Evolutionary conservation across 371 early-diverging fungal species (phyloP).

Genomic region (Lichtheimia hyalospora): DNA sequence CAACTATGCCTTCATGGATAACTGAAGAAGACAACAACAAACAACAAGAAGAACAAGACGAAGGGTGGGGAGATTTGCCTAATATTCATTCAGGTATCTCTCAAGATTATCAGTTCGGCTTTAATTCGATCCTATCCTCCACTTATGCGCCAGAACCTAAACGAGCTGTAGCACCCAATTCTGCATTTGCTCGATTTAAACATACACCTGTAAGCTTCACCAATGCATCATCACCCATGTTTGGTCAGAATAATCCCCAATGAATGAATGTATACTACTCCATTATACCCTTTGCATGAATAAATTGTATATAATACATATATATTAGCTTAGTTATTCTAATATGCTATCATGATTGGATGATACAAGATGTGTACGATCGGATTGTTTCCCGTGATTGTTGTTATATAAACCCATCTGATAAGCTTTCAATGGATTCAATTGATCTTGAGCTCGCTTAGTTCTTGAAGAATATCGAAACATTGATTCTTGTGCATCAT

Average conservation of each 20-base stretch:
- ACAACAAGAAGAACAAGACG: not conserved
- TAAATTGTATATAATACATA: not conserved
- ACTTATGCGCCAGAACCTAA: not conserved
- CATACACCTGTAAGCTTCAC: not conserved
- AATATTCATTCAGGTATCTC: not conserved
- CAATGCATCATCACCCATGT: not conserved
- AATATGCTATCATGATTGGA: not conserved
- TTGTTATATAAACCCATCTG: constrained; percentile 5
- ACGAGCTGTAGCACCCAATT: not conserved
- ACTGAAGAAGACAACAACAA: not conserved
- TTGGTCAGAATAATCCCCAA: not conserved
- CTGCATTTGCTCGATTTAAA: not conserved
- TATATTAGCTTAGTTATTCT: not conserved
- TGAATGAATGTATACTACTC: not conserved
- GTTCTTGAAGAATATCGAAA: not conserved
- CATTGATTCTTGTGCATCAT: too few relatives aligned
- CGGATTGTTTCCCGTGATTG: not conserved
- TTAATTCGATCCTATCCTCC: not conserved
- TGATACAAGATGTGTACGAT: constrained; percentile 1
- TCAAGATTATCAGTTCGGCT: not conserved
- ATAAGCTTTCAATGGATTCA: constrained; percentile 1
- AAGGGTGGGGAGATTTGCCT: not conserved
- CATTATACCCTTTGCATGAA: not conserved
- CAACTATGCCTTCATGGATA: not conserved
- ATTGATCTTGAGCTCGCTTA: constrained; percentile 7